Percentiles rank a stretch among this genome's conserved stretches.
These are phyloP conservation scores for Vigna radiata DNA, from an alignment of 306 rosid species.

Conservation along the genomic window DNA sequence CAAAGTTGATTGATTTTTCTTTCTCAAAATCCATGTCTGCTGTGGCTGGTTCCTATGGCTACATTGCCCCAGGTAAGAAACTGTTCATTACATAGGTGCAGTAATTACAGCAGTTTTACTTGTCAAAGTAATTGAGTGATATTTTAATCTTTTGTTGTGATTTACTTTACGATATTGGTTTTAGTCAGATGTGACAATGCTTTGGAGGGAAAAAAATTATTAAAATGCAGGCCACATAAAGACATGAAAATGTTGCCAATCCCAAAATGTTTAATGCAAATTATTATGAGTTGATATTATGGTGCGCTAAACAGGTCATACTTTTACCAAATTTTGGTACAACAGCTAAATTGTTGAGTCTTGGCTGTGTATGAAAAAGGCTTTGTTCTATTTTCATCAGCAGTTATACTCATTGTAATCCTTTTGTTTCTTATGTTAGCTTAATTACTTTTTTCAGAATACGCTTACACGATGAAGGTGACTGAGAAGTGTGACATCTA, in stretches of 20 bases:
- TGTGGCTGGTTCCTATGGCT: slow-evolving; percentile 90
- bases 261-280: not conserved
- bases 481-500: slow-evolving; percentile 86
- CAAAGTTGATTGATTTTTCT: slow-evolving; percentile 74
- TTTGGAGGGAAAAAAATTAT: not conserved
- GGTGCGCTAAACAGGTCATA: not conserved
- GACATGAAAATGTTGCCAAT: slow-evolving; percentile 8
- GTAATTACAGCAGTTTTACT: slow-evolving; percentile 11
- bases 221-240: not conserved
- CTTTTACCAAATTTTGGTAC: not conserved
- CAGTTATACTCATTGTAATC: slow-evolving; percentile 8
- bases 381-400: slow-evolving; percentile 5
- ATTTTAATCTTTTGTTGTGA: slow-evolving; percentile 13
- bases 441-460: slow-evolving; percentile 59
- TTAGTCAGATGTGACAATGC: not conserved
- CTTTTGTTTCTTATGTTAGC: slow-evolving; percentile 35
- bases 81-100: slow-evolving; percentile 4
- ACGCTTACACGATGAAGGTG: slow-evolving; percentile 87
- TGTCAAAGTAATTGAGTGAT: not conserved
- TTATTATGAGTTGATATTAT: not conserved
- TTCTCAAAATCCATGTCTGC: slow-evolving; percentile 86
- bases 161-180: slow-evolving; percentile 6
- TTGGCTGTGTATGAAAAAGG: not conserved
- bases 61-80: slow-evolving; percentile 81
- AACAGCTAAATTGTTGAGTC: not conserved